phyloP scores from a whole-genome alignment of 2,329 filamentous ascomycete species.

The Ophiostoma quercus region DNA sequence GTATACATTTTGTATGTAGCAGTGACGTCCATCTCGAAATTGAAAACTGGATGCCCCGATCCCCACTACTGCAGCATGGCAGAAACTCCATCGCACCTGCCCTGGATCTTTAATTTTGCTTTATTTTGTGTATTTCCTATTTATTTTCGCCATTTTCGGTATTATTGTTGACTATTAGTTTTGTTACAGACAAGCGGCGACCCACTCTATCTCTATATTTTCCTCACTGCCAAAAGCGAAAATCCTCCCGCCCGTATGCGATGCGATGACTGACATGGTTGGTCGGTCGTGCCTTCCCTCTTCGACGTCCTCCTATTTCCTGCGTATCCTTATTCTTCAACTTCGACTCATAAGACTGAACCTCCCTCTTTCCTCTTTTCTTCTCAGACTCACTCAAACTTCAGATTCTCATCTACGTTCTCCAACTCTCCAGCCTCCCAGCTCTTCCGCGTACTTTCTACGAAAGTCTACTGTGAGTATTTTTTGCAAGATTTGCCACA shows the following conservation, averaged over 20 bases:
- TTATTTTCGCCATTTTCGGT: not conserved
- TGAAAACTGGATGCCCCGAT: not conserved
- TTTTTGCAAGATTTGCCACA: slow-evolving; percentile 8
- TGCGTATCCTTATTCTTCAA: slow-evolving; percentile 4
- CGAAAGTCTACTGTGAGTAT: not conserved
- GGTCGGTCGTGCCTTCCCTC: slow-evolving; percentile 21
- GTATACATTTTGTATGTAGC: not conserved
- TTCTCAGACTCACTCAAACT: not conserved
- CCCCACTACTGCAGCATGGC: slow-evolving; percentile 13
- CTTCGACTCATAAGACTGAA: not conserved
- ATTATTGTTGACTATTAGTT: not conserved
- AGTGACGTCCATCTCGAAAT: slow-evolving; percentile 3
- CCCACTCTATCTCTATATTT: slow-evolving; percentile 16
- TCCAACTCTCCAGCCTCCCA: not conserved
- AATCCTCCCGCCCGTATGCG: not conserved
- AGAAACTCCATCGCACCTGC: slow-evolving; percentile 11
- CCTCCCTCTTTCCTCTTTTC: not conserved
- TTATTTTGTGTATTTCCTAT: not conserved
- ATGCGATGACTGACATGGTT: slow-evolving; percentile 11
- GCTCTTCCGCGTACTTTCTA: not conserved
- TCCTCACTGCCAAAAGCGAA: not conserved
- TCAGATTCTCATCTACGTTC: not conserved
- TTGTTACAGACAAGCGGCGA: not conserved
- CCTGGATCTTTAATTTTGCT: slow-evolving; percentile 8
- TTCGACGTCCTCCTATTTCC: not conserved